phyloP scores from a whole-genome alignment of 306 rosid genomes.

The Luffa aegyptiaca region DNA sequence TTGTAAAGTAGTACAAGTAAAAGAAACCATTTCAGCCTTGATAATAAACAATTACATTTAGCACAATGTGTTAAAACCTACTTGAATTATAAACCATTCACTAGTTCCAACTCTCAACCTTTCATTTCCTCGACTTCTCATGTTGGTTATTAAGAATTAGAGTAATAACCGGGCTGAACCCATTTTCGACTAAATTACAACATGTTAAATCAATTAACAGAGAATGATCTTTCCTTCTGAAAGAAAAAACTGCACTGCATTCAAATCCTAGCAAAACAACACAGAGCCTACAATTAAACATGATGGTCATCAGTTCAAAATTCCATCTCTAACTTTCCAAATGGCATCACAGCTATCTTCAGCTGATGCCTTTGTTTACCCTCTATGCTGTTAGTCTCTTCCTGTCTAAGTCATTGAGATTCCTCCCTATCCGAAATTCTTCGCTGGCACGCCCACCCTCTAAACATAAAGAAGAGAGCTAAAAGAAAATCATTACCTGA shows the following conservation, averaged over 20 bases:
- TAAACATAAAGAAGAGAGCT: neutral
- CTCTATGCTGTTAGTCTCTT: neutral
- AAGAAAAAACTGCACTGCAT: neutral
- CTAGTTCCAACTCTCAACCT: neutral
- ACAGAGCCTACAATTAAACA: neutral
- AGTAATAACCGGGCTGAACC: neutral
- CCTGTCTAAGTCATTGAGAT: neutral
- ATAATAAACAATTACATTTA: no score
- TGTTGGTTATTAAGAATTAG: neutral
- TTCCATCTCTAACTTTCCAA: neutral
- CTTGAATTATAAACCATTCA: neutral
- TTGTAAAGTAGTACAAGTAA: no score
- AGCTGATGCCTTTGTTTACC: neutral
- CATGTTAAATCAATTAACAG: no score
- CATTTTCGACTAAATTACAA: no score
- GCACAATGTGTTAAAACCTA: no score
- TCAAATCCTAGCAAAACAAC: neutral
- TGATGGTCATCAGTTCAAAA: neutral
- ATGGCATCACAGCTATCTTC: neutral
- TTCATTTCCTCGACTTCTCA: no score
- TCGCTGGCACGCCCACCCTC: neutral
- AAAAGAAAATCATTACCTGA: neutral
- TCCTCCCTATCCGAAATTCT: neutral
- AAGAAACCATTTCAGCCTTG: no score
- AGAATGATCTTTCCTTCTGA: neutral